Conservation (phyloP, 306 rosid genomes). For the Canavalia gladiata region DNA sequence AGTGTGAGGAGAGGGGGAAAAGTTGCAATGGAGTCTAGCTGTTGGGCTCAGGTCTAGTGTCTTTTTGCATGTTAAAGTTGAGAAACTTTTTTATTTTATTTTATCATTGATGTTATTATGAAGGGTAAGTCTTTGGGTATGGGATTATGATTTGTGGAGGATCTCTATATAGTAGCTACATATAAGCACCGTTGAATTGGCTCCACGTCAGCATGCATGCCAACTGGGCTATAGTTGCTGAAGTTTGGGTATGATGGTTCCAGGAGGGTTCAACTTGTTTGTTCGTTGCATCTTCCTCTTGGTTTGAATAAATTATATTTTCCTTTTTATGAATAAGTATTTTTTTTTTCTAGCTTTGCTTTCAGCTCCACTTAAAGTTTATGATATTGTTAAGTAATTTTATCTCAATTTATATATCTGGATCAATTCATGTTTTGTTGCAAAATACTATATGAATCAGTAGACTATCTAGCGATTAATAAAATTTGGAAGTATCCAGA, state of each 20-base stretch:
- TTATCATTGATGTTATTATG: constrained; percentile 25
- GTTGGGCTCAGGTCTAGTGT: neutral
- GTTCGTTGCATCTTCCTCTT: constrained; percentile 51
- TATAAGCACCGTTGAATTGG: constrained; percentile 36
- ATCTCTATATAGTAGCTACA: constrained; percentile 11
- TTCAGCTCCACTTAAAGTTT: neutral
- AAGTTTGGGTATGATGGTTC: constrained; percentile 44
- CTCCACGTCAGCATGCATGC: constrained; percentile 33
- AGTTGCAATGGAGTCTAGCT: constrained; percentile 1
- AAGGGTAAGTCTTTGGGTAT: constrained; percentile 42
- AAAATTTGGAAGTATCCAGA: neutral
- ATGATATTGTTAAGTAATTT: neutral
- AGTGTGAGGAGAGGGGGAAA: neutral
- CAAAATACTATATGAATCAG: neutral
- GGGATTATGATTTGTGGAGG: constrained; percentile 45
- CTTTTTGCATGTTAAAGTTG: constrained; percentile 55
- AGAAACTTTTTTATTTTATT: constrained; percentile 39
- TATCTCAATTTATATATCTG: neutral
- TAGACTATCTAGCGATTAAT: neutral
- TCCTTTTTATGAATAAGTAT: neutral
- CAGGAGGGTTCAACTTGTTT: constrained; percentile 42
- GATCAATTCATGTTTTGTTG: neutral
- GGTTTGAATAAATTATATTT: constrained; percentile 58
- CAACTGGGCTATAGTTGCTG: neutral
- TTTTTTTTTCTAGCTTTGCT: no score